Evolutionary conservation across 1,284 basidiomycete species (phyloP).

Genomic region (Lentinus polychrous): DNA sequence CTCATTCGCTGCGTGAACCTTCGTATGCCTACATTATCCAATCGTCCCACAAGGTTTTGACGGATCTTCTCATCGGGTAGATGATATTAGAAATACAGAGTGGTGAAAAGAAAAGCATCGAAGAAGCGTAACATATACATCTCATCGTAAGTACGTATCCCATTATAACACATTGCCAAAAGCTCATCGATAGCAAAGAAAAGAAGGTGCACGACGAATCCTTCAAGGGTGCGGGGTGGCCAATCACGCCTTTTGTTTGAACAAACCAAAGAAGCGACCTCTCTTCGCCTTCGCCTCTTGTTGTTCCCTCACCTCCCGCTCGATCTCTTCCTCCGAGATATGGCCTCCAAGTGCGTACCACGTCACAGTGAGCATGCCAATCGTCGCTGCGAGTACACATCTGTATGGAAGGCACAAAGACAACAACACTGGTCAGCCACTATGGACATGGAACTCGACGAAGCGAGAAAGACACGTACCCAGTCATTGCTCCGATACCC

Average conservation of each 20-base stretch:
- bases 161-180: no score
- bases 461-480: slow-evolving; percentile 31
- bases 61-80: no score
- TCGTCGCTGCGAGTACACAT: slow-evolving; percentile 74
- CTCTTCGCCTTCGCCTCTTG: slow-evolving; percentile 49
- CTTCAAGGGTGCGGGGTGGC: not conserved
- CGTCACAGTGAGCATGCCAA: slow-evolving; percentile 75
- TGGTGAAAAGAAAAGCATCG: no score
- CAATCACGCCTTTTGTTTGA: slow-evolving; percentile 12
- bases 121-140: no score
- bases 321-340: slow-evolving; percentile 72
- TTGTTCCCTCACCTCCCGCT: slow-evolving; percentile 53
- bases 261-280: slow-evolving; percentile 26
- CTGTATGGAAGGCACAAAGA: slow-evolving; percentile 25
- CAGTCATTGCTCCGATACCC: slow-evolving; percentile 81
- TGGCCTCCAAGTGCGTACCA: slow-evolving; percentile 75
- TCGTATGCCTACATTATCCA: no score
- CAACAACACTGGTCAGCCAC: no score
- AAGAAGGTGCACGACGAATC: no score
- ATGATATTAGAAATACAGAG: no score
- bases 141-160: no score
- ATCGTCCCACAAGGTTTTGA: no score
- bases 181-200: no score
- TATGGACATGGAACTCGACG: not conserved
- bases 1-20: not conserved